Percentiles rank a stretch among this genome's conserved stretches.
These are phyloP conservation scores for Suillus americanus DNA, from an alignment of 768 basidiomycete species.

Conservation along the genomic window DNA sequence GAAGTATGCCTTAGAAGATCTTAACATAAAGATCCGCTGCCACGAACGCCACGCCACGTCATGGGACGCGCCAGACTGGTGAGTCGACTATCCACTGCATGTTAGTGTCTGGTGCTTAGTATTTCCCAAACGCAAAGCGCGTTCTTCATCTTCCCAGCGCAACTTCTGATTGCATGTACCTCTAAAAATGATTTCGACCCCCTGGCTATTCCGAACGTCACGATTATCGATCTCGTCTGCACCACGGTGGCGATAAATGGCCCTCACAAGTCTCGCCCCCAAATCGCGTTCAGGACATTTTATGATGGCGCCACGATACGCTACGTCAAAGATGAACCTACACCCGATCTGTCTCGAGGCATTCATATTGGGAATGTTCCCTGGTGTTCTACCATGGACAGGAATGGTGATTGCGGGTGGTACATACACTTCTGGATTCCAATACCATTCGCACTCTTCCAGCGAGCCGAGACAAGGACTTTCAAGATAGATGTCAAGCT, in stretches of 20 bases:
- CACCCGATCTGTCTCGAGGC: conserved; percentile 1
- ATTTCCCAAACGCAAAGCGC: background rate
- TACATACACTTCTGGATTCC: conserved; percentile 32
- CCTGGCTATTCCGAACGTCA: conserved; percentile 11
- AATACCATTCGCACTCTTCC: conserved; percentile 46
- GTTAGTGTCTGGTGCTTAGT: background rate
- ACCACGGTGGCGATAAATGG: background rate
- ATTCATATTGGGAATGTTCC: conserved; percentile 20
- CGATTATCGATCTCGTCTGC: conserved; percentile 22
- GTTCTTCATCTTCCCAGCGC: conserved; percentile 23
- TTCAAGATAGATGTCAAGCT: conserved; percentile 41
- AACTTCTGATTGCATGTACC: conserved; percentile 22
- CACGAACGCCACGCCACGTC: conserved; percentile 18
- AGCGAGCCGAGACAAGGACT: conserved; percentile 43
- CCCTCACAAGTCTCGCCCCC: background rate
- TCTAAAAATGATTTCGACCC: conserved; percentile 10
- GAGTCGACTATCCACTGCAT: conserved; percentile 6
- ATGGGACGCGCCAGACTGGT: conserved; percentile 25
- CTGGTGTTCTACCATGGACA: conserved; percentile 10
- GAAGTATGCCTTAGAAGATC: conserved; percentile 7
- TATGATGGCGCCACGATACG: conserved; percentile 5
- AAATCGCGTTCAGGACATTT: background rate
- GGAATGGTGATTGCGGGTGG: conserved; percentile 24
- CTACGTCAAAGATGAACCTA: background rate
- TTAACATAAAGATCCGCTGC: conserved; percentile 15